phyloP scores from a whole-genome alignment of 2,329 filamentous ascomycete genomes.

The Cephalotrichum gorgonifer region DNA sequence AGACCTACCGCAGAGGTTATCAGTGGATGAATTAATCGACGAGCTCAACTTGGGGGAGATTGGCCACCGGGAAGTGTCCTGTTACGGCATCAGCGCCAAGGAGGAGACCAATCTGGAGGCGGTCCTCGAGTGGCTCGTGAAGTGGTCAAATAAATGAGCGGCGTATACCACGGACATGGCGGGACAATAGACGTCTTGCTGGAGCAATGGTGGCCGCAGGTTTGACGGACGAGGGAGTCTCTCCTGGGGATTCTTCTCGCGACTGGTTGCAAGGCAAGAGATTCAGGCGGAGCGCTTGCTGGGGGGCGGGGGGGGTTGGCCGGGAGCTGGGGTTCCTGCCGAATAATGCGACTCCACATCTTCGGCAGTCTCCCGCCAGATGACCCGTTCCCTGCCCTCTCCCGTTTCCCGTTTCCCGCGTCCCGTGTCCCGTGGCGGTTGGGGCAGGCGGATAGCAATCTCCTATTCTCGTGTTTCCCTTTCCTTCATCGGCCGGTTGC shows the following conservation, averaged over 20 bases:
- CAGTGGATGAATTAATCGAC: slow-evolving; percentile 92
- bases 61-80: slow-evolving; percentile 87
- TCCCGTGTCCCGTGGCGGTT: no score
- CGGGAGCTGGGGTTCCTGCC: background rate
- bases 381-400: background rate
- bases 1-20: slow-evolving; percentile 80
- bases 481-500: background rate
- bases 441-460: background rate
- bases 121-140: slow-evolving; percentile 92
- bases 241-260: background rate
- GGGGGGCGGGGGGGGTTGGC: background rate
- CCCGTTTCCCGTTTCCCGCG: no score
- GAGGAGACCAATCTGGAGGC: slow-evolving; percentile 98
- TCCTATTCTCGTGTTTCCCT: background rate
- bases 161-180: background rate
- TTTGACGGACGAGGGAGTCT: background rate
- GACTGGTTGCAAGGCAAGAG: background rate
- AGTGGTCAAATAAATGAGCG: slow-evolving; percentile 57
- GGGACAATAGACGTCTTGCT: no score
- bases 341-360: background rate
- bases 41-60: slow-evolving; percentile 82
- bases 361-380: background rate
- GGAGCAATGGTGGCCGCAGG: background rate
- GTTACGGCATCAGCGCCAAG: slow-evolving; percentile 97
- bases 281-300: background rate